These are phyloP conservation scores for Mycena belliarum DNA, from an alignment of 768 basidiomycete genomes.

Conservation along the genomic window DNA sequence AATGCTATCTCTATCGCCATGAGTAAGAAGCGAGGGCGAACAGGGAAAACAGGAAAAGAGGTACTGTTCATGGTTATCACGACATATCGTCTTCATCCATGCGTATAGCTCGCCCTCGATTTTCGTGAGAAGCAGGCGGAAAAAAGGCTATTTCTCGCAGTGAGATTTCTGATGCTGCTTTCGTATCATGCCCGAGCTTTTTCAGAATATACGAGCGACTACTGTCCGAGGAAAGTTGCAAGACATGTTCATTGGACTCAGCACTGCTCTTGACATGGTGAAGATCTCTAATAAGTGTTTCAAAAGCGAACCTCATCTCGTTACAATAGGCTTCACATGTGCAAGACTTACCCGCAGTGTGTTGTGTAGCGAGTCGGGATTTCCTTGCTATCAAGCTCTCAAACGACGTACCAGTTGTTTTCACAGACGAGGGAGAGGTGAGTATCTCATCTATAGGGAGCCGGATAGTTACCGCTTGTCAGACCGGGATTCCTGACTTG, in stretches of 20 bases:
- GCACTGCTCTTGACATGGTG: background rate
- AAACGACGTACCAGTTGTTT: background rate
- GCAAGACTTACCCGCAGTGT: too few species aligned
- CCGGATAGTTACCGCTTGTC: background rate
- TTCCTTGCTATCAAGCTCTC: background rate
- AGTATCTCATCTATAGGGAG: background rate
- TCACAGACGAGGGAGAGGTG: background rate
- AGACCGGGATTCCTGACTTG: conserved; percentile 9
- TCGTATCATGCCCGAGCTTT: background rate
- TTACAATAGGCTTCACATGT: background rate
- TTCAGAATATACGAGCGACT: background rate
- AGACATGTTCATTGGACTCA: background rate
- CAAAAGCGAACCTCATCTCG: too few species aligned
- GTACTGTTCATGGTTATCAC: background rate
- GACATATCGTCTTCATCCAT: background rate
- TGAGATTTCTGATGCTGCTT: background rate
- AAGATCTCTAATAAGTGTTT: background rate
- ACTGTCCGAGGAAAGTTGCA: background rate
- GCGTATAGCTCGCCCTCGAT: background rate
- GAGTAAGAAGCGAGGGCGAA: background rate
- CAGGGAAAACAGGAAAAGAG: background rate
- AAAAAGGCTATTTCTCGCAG: background rate
- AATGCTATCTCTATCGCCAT: background rate
- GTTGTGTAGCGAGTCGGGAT: conserved; percentile 2
- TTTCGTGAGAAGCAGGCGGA: background rate